Evolutionary conservation across 129 eudicot species (phyloP), one percentile per base, ranked within the genome.

Genomic region (Saposhnikovia divaricata): DNA sequence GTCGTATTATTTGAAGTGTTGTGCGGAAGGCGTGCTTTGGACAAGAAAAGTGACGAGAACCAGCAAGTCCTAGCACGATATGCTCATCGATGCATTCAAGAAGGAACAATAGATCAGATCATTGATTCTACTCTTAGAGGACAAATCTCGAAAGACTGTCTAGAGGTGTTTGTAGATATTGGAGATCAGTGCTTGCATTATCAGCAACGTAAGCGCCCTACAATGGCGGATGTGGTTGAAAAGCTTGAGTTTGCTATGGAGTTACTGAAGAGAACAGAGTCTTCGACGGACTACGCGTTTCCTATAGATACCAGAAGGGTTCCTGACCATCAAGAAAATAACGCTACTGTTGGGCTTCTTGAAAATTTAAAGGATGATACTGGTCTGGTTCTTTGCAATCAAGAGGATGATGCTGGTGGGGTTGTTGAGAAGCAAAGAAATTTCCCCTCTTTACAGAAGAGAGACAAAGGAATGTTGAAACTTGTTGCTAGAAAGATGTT

Each of bases 161-260:
- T 59, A n/a, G 13, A 78, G 72, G 38, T 78, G 51, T 78, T 78
- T 40, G 80, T 19, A 12, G 80, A 78, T 40, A 21, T 78, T 59
- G 80, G 51, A 14, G 34, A 38, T 37, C 66, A 78, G 44, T 78
- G 80, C 39, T 59, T 78, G 80, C 53, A 38, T 38, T 10, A 78
- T 53, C 13, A 59, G 34, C 80, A 68, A 25, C 3, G 28, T 4
- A 39, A 61, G 21, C 69, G 80, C 66, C 73, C 80, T 3, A 37
- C 55, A 14, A 77, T 77, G 80, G 55, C 72, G 4, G 80, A 77
- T 34, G 80, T 77, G 23, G 71, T 19, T 42, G 71, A 50, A 45
- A 57, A 43, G 28, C 80, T 77, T 12, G 71, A 77, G 72, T 42
- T 77, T 38, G 50, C 70, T 6, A 38, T 77, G 72, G 80, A 21